A percentile compares a stretch with the other conserved stretches of the same genome.
phyloP scores from a whole-genome alignment of 116 monocot species.

The Papilionanthe hybrid region DNA sequence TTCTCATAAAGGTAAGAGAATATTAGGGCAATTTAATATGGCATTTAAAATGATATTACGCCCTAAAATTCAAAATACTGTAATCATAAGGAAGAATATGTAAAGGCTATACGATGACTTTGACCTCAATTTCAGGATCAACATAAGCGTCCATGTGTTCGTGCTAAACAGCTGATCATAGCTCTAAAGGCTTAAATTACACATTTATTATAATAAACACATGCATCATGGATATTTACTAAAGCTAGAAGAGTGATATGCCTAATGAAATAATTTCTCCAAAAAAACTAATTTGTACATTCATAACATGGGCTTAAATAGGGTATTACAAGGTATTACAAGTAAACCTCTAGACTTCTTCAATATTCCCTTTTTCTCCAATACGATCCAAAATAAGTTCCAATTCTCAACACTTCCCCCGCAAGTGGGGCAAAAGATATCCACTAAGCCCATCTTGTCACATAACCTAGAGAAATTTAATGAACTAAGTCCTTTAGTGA shows the following conservation, averaged over 20 bases:
- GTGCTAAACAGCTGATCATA: not conserved
- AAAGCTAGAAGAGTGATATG: not conserved
- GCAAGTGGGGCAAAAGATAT: no score
- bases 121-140: not conserved
- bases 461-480: no score
- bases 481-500: no score
- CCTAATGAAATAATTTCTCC: not conserved
- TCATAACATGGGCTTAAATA: no score
- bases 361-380: no score
- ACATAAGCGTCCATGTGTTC: not conserved
- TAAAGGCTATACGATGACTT: not conserved
- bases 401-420: no score
- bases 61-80: not conserved
- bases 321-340: no score
- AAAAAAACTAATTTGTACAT: no score
- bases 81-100: not conserved
- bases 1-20: not conserved
- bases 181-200: not conserved
- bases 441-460: no score
- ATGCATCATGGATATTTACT: not conserved
- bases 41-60: not conserved
- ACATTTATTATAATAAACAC: not conserved
- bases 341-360: no score
- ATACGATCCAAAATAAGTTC: no score
- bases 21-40: not conserved